Conservation (phyloP, 345 rosid genomes). For the Kernera saxatilis region DNA sequence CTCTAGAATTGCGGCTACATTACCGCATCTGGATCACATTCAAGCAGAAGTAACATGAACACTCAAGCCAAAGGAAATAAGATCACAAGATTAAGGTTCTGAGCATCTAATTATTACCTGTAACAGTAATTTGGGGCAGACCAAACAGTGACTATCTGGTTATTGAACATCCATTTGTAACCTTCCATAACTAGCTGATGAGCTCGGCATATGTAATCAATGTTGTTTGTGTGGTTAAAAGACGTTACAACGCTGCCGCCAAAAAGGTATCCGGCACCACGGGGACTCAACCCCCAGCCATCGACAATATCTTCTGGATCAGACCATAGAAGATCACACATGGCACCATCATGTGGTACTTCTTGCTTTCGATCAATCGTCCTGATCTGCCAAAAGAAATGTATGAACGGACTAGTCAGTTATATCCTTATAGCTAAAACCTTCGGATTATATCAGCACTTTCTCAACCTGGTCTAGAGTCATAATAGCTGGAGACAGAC, state of each 20-base stretch:
- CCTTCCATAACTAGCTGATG: constrained; percentile 99
- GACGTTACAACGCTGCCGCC: constrained; percentile 79
- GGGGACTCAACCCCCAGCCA: constrained; percentile 98
- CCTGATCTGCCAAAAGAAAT: constrained; percentile 51
- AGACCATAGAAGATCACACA: constrained; percentile 96
- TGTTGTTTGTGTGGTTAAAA: constrained; percentile 73
- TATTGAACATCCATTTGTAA: constrained; percentile 87
- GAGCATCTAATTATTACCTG: constrained; percentile 39
- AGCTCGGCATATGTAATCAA: constrained; percentile 85
- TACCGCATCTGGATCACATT: constrained; percentile 68
- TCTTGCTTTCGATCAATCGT: constrained; percentile 88
- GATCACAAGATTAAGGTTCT: not conserved
- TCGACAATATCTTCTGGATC: constrained; percentile 95
- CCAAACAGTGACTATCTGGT: constrained; percentile 91
- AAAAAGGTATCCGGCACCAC: constrained; percentile 85
- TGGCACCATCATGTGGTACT: constrained; percentile 98
- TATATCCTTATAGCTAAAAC: not conserved
- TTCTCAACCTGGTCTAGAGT: constrained; percentile 78
- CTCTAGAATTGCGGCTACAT: constrained; percentile 85
- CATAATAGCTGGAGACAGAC: constrained; percentile 80
- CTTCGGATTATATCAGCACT: constrained; percentile 18
- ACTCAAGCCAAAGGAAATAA: not conserved
- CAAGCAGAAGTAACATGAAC: constrained; percentile 16
- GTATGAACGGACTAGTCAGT: not conserved
- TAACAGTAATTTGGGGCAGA: constrained; percentile 98